Evolutionary conservation across 768 basidiomycete species (phyloP), one percentile per base, ranked within the genome.

Genomic region (Strobilomyces dryophilus): DNA sequence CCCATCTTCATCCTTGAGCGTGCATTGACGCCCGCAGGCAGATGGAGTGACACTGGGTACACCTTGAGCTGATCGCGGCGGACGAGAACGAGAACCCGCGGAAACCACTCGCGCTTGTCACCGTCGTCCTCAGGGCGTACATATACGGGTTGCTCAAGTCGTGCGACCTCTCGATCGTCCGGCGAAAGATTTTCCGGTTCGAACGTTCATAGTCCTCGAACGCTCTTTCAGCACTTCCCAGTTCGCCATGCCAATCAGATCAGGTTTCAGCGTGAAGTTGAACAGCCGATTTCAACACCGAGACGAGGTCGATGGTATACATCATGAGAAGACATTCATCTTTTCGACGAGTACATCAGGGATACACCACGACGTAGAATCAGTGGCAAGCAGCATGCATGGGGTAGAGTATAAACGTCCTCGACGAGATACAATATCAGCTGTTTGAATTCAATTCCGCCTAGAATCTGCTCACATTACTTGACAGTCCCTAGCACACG

Each of bases 71-170:
- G 51, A 61, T 78, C 46, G 65, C 70, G 20, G 45, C 62, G 54
- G 27, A 60, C 55, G 39, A 48, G 48, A 36, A 63, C 24, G 35
- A 53, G 14, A 52, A 85, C 57, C 71, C 72, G 1, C 49, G 59
- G 8, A 80, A 84, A 8, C 85, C 24, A 4, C 24, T 24, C 24
- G 24, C 24, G 24, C 24, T 24, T 4, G 24, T 24, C 24, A 24
- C 24, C 87, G 2, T 62, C 73, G 84, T 92, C 36, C 71, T 97
- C 14, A 74, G 86, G 39, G 76, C 88, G 0, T 82, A 75, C 35
- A 76, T 87, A 9, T 74, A 84, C 42, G 90, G 84, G 0, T 64
- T 89, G 37, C 73, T 90, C 49, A 95, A 95, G 64, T 88, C 80
- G 53, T 87, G 91, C 60, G 91, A 92, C 69, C 66, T 8, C n/a